A percentile compares a stretch with the other conserved stretches of the same genome.
Conservation (phyloP, 2,329 filamentous ascomycete genomes). For the Emergomyces orientalis region DNA sequence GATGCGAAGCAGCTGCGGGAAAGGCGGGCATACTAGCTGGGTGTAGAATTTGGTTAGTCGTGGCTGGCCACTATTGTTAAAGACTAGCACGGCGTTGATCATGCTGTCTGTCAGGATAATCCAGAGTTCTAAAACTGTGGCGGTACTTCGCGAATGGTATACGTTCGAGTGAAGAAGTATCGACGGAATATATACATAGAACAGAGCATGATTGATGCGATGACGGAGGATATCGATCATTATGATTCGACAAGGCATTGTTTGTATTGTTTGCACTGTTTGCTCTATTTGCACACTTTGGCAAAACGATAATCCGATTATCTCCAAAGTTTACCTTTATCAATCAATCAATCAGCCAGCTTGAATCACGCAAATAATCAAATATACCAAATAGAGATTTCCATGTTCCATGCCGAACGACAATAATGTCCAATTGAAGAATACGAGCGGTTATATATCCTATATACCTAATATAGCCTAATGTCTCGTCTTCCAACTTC, state of each 20-base stretch:
- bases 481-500: neutral
- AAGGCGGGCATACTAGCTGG: slow-evolving; percentile 58
- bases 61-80: slow-evolving; percentile 96
- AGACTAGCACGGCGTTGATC: slow-evolving; percentile 98
- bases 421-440: neutral
- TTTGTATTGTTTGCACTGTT: neutral
- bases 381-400: neutral
- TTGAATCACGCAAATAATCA: no score
- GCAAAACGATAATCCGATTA: neutral
- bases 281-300: neutral
- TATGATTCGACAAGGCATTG: no score
- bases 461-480: neutral
- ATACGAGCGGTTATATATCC: neutral
- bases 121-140: neutral
- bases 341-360: neutral
- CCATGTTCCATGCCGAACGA: neutral
- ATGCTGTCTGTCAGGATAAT: slow-evolving; percentile 43
- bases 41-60: slow-evolving; percentile 98
- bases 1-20: slow-evolving; percentile 2
- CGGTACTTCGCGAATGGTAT: neutral
- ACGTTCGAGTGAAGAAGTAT: neutral
- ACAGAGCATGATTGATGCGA: no score
- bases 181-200: no score
- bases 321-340: neutral
- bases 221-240: neutral